Percentiles rank a stretch among this genome's conserved stretches.
phyloP scores from a whole-genome alignment of 2,329 filamentous ascomycete species.

The Rhexocercosporidium sp. region DNA sequence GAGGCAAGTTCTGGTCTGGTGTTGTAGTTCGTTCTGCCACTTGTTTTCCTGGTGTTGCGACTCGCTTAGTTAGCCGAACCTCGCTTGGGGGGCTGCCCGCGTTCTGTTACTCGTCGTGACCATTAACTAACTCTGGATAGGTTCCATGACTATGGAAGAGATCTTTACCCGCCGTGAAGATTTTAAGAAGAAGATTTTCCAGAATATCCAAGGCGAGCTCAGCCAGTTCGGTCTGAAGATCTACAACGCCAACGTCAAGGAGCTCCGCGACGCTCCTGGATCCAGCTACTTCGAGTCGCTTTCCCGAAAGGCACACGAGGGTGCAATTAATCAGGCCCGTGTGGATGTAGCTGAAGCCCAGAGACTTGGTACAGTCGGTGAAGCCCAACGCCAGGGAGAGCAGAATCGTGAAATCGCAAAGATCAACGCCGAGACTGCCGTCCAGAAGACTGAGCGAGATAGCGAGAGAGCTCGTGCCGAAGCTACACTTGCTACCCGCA shows the following conservation, averaged over 20 bases:
- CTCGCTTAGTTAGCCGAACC: too few relatives aligned
- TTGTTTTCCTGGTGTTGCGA: too few relatives aligned
- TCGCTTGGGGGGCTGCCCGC: background rate
- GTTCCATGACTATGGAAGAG: conserved; percentile 69
- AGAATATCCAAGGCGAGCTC: conserved; percentile 64
- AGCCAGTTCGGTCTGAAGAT: conserved; percentile 81
- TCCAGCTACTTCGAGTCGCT: conserved; percentile 85
- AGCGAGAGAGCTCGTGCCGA: conserved; percentile 81
- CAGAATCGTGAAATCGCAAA: conserved; percentile 87
- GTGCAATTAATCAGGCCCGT: conserved; percentile 78
- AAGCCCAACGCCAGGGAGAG: conserved; percentile 77
- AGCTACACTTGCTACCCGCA: conserved; percentile 73
- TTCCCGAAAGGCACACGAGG: conserved; percentile 83
- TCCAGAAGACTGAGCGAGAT: conserved; percentile 83
- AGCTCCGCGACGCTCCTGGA: conserved; percentile 80
- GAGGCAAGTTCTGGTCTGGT: too few relatives aligned
- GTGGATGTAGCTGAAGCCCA: conserved; percentile 70
- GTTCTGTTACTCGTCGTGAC: background rate
- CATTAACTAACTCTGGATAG: background rate
- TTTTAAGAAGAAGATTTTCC: conserved; percentile 77
- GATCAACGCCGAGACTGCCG: conserved; percentile 84
- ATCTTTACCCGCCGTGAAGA: conserved; percentile 73
- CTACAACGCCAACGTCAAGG: conserved; percentile 78
- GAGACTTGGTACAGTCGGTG: conserved; percentile 72
- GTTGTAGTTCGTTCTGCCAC: too few relatives aligned